Base-by-base conservation (phyloP, 2,329 filamentous ascomycete species). In the Arthrocladium fulminans region DNA sequence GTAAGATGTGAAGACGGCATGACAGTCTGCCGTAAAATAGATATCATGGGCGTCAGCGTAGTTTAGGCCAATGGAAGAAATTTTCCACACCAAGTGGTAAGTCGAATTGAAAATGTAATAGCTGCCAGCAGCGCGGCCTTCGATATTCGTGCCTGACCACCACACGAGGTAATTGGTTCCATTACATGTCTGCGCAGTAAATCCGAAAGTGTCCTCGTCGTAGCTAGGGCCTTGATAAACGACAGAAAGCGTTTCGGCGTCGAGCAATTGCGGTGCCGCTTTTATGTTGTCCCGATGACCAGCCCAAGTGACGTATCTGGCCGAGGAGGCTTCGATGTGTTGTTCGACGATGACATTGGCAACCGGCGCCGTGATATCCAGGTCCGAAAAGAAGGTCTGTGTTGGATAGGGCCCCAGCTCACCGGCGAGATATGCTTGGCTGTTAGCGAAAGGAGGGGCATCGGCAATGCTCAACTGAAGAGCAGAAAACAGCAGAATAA, bases 361-460 rank as follows among this genome's bases (percentile, higher is more conserved):
- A 9, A 43, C 22, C 5, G 40, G 40, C 17, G 40, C 40, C 12
- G 29, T 27, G 12, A 43, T 15, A 7, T 25, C 40, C 7, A 29
- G 40, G 24, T 43, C 40, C 8, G 40, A 43, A 23, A 43, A 43
- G 24, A 43, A 43, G 24, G 40, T 43, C 19, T 43, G 40, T 17
- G 9, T 43, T 13, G 40, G 40, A 30, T 43, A 43, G 10, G 40
- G 22, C n/a, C 40, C 40, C 6, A 43, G 23, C 24, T 43, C 40
- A 17, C 40, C 40, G 4, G 9, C 6, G 13, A 10, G 24, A 30
- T 43, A 43, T 43, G 22, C 40, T 43, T 27, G 40, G 40, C 19
- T 17, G 15, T 43, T 30, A 12, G 9, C 4, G 10, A 43, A 43
- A 17, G 40, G 40, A 30, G 22, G 24, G n/a, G 29, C 15, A 17